Conservation (phyloP, 441 rosid species). For the Erodium moschatum region DNA sequence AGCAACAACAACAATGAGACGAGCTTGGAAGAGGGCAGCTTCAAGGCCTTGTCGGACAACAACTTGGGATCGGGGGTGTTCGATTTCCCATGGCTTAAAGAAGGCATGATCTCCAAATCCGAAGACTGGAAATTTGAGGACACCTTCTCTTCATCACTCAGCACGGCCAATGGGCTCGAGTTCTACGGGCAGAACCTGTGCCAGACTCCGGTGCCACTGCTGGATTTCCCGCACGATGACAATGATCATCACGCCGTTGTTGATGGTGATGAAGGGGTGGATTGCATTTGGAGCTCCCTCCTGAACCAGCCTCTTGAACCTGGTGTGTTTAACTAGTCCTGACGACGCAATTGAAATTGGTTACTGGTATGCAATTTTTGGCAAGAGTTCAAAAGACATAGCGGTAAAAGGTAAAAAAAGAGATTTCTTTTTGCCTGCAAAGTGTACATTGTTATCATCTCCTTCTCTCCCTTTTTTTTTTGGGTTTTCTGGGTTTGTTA, state of each 20-base stretch:
- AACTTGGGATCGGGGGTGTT: slow-evolving; percentile 37
- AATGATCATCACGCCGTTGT: slow-evolving; percentile 10
- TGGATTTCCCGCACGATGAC: slow-evolving; percentile 15
- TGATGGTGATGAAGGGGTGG: slow-evolving; percentile 26
- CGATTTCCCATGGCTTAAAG: slow-evolving; percentile 66
- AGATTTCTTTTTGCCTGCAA: too few relatives aligned
- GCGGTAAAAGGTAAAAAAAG: too few relatives aligned
- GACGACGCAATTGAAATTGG: too few relatives aligned
- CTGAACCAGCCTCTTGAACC: slow-evolving; percentile 26
- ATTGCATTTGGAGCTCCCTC: slow-evolving; percentile 38
- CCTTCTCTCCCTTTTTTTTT: too few relatives aligned
- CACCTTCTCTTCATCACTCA: slow-evolving; percentile 24
- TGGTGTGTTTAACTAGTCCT: slow-evolving; percentile 5
- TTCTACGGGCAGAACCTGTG: slow-evolving; percentile 20
- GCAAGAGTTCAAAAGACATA: too few relatives aligned
- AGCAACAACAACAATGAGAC: too few relatives aligned
- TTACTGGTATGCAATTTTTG: too few relatives aligned
- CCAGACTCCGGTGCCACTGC: slow-evolving; percentile 23
- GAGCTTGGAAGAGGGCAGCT: slow-evolving; percentile 9
- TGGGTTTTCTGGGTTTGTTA: too few relatives aligned
- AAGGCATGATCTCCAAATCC: slow-evolving; percentile 40
- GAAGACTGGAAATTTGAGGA: slow-evolving; percentile 46
- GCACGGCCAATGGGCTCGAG: slow-evolving; percentile 14
- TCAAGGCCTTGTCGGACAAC: slow-evolving; percentile 16
- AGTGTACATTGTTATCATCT: too few relatives aligned